These are phyloP conservation scores for Ascodesmis nigricans DNA, from an alignment of 495 filamentous ascomycete genomes.

Conservation along the genomic window DNA sequence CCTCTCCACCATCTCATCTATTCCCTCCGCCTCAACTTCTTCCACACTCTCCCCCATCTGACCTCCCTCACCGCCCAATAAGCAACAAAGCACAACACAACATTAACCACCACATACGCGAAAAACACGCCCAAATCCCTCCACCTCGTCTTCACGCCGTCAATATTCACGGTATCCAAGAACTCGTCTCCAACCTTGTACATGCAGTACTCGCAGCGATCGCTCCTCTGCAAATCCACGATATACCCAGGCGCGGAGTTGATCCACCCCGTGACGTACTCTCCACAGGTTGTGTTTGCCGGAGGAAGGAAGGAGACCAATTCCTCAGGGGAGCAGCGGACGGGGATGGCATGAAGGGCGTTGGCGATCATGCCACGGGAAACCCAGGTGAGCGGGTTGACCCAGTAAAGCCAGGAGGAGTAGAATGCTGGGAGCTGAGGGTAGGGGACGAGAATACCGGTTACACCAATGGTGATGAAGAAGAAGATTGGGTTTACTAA, in stretches of 20 bases:
- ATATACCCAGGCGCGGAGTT: slow-evolving; percentile 32
- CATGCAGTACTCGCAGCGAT: slow-evolving; percentile 38
- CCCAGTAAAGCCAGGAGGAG: slow-evolving; percentile 42
- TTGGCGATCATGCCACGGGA: slow-evolving; percentile 34
- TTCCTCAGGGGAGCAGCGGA: slow-evolving; percentile 35
- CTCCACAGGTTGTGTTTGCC: slow-evolving; percentile 28
- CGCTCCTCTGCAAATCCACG: slow-evolving; percentile 22
- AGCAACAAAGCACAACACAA: slow-evolving; percentile 10
- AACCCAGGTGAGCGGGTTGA: slow-evolving; percentile 42
- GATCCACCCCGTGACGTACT: slow-evolving; percentile 30
- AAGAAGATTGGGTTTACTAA: slow-evolving; percentile 19
- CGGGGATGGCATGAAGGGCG: slow-evolving; percentile 31
- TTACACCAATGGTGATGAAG: slow-evolving; percentile 16
- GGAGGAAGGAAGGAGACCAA: slow-evolving; percentile 34
- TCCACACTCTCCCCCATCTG: slow-evolving; percentile 15
- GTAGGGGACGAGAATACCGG: slow-evolving; percentile 18
- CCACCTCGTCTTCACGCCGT: too few relatives aligned
- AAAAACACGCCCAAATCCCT: slow-evolving; percentile 19
- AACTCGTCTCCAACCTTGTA: slow-evolving; percentile 37
- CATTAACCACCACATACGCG: slow-evolving; percentile 12
- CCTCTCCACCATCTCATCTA: too few relatives aligned
- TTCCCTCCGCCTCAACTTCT: too few relatives aligned
- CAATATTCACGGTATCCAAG: slow-evolving; percentile 22
- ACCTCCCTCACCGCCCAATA: slow-evolving; percentile 17
- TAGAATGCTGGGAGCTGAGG: slow-evolving; percentile 13